Conservation (phyloP, 1,139 yeast genomes). For the Yamadazyma diospyri region DNA sequence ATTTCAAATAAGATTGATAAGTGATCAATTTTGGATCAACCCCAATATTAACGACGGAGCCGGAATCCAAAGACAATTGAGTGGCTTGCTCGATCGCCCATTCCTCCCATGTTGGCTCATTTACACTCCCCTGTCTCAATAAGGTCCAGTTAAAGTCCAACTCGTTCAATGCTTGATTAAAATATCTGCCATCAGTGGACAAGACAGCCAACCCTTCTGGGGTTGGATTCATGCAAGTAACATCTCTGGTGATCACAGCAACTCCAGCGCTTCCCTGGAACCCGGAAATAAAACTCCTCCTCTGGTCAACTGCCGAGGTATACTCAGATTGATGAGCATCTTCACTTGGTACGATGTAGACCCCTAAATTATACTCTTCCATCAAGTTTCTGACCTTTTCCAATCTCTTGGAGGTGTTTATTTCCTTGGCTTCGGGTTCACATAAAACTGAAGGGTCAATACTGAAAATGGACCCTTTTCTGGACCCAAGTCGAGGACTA, state of each 20-base stretch:
- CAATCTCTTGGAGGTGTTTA: conserved; percentile 60
- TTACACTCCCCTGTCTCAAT: conserved; percentile 73
- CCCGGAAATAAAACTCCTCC: conserved; percentile 81
- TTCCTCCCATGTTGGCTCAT: conserved; percentile 81
- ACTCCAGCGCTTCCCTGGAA: conserved; percentile 96
- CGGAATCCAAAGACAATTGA: conserved; percentile 45
- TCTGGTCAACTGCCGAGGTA: conserved; percentile 74
- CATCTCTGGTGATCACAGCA: conserved; percentile 78
- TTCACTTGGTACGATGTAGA: conserved; percentile 84
- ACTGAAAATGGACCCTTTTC: conserved; percentile 49
- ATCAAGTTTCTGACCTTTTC: conserved; percentile 61
- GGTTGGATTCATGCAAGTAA: conserved; percentile 50
- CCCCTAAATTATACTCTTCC: conserved; percentile 62
- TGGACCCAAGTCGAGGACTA: conserved; percentile 28
- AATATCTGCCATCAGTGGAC: conserved; percentile 94
- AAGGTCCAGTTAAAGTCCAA: conserved; percentile 86
- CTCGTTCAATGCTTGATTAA: conserved; percentile 84
- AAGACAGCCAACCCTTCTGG: conserved; percentile 75
- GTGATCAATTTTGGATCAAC: conserved; percentile 66
- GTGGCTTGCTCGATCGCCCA: conserved; percentile 71
- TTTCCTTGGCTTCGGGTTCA: conserved; percentile 43
- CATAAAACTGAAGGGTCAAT: conserved; percentile 45
- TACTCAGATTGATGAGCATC: conserved; percentile 95
- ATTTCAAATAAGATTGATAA: conserved; percentile 32
- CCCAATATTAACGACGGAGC: conserved; percentile 39